Evolutionary conservation across 176 grass and related monocot genomes (phyloP).

Genomic region (Elymus sibiricus): DNA sequence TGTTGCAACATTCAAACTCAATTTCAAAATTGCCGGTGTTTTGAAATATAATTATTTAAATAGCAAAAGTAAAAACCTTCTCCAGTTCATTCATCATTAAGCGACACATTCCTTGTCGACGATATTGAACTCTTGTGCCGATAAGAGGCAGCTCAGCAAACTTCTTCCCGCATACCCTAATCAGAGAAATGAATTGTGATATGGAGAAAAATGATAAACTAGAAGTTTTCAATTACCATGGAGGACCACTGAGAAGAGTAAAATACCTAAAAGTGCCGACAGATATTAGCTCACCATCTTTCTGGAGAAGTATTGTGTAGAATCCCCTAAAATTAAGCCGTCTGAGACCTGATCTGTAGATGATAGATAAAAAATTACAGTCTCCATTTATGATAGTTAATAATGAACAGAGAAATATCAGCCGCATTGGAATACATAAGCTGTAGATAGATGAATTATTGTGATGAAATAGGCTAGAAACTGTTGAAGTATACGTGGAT

Average conservation of each 20-base stretch:
- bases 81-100: constrained; percentile 60
- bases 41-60: constrained; percentile 18
- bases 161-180: constrained; percentile 65
- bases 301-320: constrained; percentile 66
- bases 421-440: constrained; percentile 3
- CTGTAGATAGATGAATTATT: background rate
- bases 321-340: constrained; percentile 81
- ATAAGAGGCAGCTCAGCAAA: constrained; percentile 75
- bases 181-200: constrained; percentile 18
- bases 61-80: constrained; percentile 38
- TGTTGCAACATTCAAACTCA: background rate
- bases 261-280: constrained; percentile 74
- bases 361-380: constrained; percentile 13
- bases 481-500: background rate
- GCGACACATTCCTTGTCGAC: constrained; percentile 61
- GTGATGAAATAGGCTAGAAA: background rate
- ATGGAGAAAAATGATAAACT: constrained; percentile 23
- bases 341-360: constrained; percentile 58
- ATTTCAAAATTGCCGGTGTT: background rate
- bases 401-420: constrained; percentile 1
- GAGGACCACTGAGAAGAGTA: background rate
- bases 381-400: background rate
- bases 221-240: constrained; percentile 7
- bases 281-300: constrained; percentile 59
- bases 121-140: constrained; percentile 46